Evolutionary conservation across 2,329 filamentous ascomycete genomes (phyloP).

Genomic region (Aureobasidium sp.): DNA sequence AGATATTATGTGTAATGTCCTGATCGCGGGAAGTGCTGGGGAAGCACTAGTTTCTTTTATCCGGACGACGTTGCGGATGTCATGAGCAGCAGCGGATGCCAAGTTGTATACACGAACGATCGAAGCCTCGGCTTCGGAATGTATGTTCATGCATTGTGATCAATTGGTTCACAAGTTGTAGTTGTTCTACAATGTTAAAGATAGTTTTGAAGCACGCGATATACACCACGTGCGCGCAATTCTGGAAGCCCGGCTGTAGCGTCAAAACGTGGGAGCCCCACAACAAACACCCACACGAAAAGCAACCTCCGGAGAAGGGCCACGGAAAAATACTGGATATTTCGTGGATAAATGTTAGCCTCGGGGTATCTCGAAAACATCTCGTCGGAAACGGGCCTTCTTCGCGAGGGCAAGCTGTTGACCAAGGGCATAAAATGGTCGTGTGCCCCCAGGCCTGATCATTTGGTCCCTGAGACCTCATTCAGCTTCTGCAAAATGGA

Average conservation of each 20-base stretch:
- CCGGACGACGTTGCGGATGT: constrained; percentile 3
- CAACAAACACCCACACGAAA: constrained; percentile 10
- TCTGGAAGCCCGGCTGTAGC: neutral
- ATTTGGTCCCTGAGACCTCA: neutral
- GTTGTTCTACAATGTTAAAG: neutral
- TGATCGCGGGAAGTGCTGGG: constrained; percentile 8
- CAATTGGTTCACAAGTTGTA: neutral
- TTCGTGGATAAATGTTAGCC: constrained; percentile 10
- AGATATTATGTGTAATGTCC: constrained; percentile 7
- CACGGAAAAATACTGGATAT: neutral
- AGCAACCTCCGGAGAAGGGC: constrained; percentile 12
- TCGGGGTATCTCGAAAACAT: constrained; percentile 13
- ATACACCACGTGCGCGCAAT: neutral
- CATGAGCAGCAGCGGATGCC: constrained; percentile 1
- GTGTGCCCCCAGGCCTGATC: constrained; percentile 7
- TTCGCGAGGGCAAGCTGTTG: constrained; percentile 7
- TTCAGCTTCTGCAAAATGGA: neutral
- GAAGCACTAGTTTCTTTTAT: constrained; percentile 11
- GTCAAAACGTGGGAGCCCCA: constrained; percentile 10
- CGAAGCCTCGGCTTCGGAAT: neutral
- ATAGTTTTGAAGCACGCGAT: neutral
- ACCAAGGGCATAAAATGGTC: constrained; percentile 12
- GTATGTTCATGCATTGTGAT: neutral
- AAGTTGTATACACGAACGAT: neutral
- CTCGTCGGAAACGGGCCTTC: constrained; percentile 15